Percentiles rank a stretch among this genome's conserved stretches.
These are phyloP conservation scores for Ceratocystis diversiconidia DNA, from an alignment of 2,329 filamentous ascomycete genomes.

Conservation along the genomic window DNA sequence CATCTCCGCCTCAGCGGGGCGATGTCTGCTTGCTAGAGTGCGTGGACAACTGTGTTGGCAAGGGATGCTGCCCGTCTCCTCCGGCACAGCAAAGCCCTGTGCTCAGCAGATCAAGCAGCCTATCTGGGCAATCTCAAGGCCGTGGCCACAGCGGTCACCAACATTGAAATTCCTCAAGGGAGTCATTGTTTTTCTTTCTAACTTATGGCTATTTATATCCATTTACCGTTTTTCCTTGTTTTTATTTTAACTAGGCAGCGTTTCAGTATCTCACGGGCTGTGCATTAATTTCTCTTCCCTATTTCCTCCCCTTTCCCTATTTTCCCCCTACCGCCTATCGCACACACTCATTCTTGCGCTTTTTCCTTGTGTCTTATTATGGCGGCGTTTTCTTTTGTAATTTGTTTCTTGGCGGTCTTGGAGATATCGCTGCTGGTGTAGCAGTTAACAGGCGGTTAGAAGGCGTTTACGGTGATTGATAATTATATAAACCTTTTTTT, in stretches of 20 bases:
- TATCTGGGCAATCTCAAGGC: constrained; percentile 8
- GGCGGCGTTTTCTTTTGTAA: background rate
- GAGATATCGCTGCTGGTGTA: background rate
- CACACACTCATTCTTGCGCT: background rate
- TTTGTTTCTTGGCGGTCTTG: constrained; percentile 4
- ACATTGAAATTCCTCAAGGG: background rate
- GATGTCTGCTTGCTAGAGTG: constrained; percentile 37
- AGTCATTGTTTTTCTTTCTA: background rate
- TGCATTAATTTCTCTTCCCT: background rate
- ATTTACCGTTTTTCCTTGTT: background rate
- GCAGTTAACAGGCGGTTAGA: background rate
- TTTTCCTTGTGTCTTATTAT: background rate
- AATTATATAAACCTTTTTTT: background rate
- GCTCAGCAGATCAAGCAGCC: constrained; percentile 14
- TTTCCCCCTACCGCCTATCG: background rate
- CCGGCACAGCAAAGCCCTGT: constrained; percentile 11
- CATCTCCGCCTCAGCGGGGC: constrained; percentile 24
- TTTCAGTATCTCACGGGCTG: background rate
- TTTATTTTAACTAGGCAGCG: background rate
- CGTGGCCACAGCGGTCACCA: constrained; percentile 14
- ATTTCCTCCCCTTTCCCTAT: background rate
- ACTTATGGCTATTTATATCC: background rate
- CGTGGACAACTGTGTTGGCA: constrained; percentile 34
- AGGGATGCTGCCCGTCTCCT: constrained; percentile 31
- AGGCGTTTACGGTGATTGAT: constrained; percentile 2